Evolutionary conservation across 179 eudicot genomes (phyloP).

Genomic region (Beta macrorhiza): DNA sequence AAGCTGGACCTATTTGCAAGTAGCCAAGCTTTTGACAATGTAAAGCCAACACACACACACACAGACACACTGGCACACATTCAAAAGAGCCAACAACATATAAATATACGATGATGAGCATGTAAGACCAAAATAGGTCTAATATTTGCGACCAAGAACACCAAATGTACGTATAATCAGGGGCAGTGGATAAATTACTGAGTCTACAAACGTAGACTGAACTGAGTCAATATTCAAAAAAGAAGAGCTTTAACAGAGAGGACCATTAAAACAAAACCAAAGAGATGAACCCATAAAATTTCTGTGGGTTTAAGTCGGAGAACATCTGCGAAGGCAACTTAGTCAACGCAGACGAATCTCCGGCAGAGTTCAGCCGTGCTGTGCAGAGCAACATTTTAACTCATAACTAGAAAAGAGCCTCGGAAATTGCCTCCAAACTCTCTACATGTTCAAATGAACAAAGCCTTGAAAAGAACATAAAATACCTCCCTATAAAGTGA

Average conservation of each 20-base stretch:
- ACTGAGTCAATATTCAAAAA: constrained; percentile 5
- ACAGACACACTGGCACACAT: too few relatives aligned
- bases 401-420: constrained; percentile 35
- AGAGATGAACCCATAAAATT: constrained; percentile 13
- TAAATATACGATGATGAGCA: too few relatives aligned
- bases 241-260: constrained; percentile 3
- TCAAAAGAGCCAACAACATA: too few relatives aligned
- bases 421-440: constrained; percentile 44
- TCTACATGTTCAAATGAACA: constrained; percentile 39
- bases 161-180: background rate
- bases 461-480: constrained; percentile 24
- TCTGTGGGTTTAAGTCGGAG: constrained; percentile 20
- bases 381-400: constrained; percentile 35
- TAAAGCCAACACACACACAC: too few relatives aligned
- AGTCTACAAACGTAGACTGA: background rate
- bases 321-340: constrained; percentile 29
- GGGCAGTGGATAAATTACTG: too few relatives aligned
- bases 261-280: background rate
- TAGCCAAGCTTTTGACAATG: too few relatives aligned
- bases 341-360: constrained; percentile 26
- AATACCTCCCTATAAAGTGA: constrained; percentile 34
- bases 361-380: constrained; percentile 12
- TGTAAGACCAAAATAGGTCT: background rate
- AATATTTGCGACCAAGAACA: background rate
- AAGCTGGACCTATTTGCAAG: too few relatives aligned